Percentiles rank a stretch among this genome's conserved stretches.
phyloP scores from a whole-genome alignment of 345 rosid genomes.

The Linum tenue region DNA sequence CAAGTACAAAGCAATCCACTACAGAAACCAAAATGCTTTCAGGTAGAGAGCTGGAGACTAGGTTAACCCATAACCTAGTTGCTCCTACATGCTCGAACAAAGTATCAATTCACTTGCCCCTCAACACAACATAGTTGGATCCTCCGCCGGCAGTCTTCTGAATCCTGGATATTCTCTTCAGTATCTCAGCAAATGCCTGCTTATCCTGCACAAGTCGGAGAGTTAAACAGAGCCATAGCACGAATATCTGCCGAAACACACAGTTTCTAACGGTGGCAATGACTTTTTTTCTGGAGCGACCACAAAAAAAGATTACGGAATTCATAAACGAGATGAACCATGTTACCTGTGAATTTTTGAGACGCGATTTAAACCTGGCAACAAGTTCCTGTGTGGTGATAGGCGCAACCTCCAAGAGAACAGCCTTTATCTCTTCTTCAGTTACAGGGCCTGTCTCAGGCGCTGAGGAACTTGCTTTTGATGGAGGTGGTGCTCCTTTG shows the following conservation, averaged over 20 bases:
- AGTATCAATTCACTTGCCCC: constrained; percentile 35
- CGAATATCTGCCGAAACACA: neutral
- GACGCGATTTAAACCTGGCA: constrained; percentile 66
- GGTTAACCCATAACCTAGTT: too few relatives aligned
- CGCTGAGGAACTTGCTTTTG: constrained; percentile 29
- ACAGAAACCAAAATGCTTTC: too few relatives aligned
- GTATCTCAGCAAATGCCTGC: constrained; percentile 63
- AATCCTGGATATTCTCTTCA: constrained; percentile 80
- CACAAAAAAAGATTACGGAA: neutral
- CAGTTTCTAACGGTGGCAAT: neutral
- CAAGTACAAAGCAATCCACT: too few relatives aligned
- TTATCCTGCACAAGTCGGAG: constrained; percentile 49
- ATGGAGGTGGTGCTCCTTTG: constrained; percentile 39
- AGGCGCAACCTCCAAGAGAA: constrained; percentile 63
- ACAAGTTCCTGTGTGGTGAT: constrained; percentile 88
- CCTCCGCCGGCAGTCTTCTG: constrained; percentile 56
- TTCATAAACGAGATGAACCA: too few relatives aligned
- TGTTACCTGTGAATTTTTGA: constrained; percentile 57
- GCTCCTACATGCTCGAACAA: too few relatives aligned
- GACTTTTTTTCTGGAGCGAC: neutral
- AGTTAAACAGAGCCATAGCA: neutral
- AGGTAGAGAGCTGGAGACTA: too few relatives aligned
- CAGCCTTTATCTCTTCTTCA: constrained; percentile 82
- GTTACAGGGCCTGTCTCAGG: constrained; percentile 62
- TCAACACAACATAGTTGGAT: constrained; percentile 60